Percentiles rank a stretch among this genome's conserved stretches.
These are phyloP conservation scores for Tetradesmus lagerheimii DNA, from an alignment of 139 green algal genomes.

Conservation along the genomic window DNA sequence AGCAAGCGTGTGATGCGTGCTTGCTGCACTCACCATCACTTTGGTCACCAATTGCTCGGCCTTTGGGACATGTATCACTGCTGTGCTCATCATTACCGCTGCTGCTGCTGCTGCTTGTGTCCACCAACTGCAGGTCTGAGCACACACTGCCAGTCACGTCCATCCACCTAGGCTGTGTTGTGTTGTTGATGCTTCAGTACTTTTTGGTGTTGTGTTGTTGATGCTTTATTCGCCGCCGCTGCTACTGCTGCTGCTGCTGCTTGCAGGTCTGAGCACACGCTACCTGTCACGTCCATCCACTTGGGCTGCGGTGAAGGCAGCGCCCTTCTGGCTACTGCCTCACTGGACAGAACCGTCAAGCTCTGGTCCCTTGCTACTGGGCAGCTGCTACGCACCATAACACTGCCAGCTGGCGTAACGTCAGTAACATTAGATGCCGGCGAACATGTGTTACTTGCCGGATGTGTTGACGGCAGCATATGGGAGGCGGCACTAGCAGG, in stretches of 20 bases:
- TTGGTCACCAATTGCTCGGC: too few species aligned
- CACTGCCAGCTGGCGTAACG: slow-evolving; percentile 72
- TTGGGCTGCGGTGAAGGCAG: slow-evolving; percentile 63
- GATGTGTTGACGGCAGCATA: slow-evolving; percentile 80
- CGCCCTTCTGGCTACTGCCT: slow-evolving; percentile 73
- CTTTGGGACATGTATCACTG: too few species aligned
- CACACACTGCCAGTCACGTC: slow-evolving; percentile 90
- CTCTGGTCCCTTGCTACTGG: slow-evolving; percentile 73
- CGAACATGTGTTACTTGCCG: slow-evolving; percentile 86
- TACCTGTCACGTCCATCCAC: slow-evolving; percentile 81
- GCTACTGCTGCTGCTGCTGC: background rate
- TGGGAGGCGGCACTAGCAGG: slow-evolving; percentile 77
- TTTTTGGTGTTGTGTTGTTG: too few species aligned
- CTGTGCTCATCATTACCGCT: too few species aligned
- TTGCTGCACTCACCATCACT: too few species aligned
- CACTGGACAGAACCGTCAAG: slow-evolving; percentile 84
- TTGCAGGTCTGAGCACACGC: slow-evolving; percentile 86
- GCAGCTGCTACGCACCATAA: slow-evolving; percentile 65
- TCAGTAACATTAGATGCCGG: slow-evolving; percentile 72
- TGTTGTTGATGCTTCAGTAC: too few species aligned
- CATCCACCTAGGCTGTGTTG: slow-evolving; percentile 68
- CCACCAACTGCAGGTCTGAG: slow-evolving; percentile 85
- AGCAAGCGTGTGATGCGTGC: background rate
- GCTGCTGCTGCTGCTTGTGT: background rate
- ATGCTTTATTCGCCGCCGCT: background rate